Evolutionary conservation across 257 asterid genomes (phyloP).

Genomic region (Phtheirospermum japonicum): DNA sequence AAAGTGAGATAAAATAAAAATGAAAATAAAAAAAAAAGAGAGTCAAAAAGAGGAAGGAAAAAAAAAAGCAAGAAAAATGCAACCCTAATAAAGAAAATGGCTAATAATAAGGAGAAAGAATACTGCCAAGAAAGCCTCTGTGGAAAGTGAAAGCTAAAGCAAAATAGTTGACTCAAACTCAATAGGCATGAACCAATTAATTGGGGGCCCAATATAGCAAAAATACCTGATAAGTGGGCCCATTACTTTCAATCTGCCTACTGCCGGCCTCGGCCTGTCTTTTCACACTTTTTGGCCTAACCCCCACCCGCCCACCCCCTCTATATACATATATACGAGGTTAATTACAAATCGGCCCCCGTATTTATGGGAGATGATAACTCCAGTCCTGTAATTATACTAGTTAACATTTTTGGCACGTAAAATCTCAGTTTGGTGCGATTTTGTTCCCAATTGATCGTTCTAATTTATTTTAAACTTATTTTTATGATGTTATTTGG

Average conservation of each 20-base stretch:
- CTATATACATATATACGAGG: not conserved
- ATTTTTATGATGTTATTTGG: too few relatives aligned
- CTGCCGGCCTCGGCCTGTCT: slow-evolving; percentile 41
- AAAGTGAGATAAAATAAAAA: too few relatives aligned
- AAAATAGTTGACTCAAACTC: slow-evolving; percentile 29
- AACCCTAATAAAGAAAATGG: not conserved
- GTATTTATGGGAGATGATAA: not conserved
- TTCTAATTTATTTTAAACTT: too few relatives aligned
- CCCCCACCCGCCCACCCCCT: not conserved
- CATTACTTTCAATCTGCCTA: slow-evolving; percentile 23
- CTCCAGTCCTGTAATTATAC: not conserved
- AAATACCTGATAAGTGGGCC: slow-evolving; percentile 39
- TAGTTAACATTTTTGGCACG: too few relatives aligned
- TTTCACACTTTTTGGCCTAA: slow-evolving; percentile 30
- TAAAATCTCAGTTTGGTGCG: too few relatives aligned
- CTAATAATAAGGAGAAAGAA: not conserved
- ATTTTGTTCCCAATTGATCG: too few relatives aligned
- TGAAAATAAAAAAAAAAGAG: not conserved
- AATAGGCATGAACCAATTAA: slow-evolving; percentile 12
- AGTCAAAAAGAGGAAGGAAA: not conserved
- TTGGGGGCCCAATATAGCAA: slow-evolving; percentile 38
- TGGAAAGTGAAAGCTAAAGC: slow-evolving; percentile 25
- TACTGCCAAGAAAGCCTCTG: not conserved
- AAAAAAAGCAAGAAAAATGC: not conserved
- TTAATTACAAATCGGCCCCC: not conserved